Conservation (phyloP, 352 stramenopile genomes). For the Nothophytophthora sp. region DNA sequence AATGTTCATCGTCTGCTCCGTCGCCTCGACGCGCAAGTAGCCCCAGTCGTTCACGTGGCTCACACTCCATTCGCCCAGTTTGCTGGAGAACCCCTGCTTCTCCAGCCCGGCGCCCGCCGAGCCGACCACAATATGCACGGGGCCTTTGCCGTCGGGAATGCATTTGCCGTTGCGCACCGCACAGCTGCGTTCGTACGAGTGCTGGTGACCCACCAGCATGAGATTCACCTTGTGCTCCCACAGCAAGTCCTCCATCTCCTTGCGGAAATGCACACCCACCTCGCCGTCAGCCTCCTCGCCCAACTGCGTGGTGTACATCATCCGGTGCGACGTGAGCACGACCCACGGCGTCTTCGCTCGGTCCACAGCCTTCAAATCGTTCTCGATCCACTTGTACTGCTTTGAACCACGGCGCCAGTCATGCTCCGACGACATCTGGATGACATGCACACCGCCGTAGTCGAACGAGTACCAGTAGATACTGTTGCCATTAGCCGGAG, state of each 20-base stretch:
- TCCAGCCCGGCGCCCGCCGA: constrained; percentile 84
- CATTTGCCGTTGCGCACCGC: constrained; percentile 76
- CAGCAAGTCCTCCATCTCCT: constrained; percentile 91
- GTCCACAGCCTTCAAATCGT: constrained; percentile 83
- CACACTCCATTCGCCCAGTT: constrained; percentile 80
- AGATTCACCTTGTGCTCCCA: constrained; percentile 89
- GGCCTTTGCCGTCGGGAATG: constrained; percentile 59
- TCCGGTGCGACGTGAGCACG: constrained; percentile 90
- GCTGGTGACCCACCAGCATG: constrained; percentile 91
- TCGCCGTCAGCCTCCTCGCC: constrained; percentile 64
- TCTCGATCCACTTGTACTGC: constrained; percentile 91
- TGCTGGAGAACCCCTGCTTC: constrained; percentile 52
- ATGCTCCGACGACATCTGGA: constrained; percentile 93
- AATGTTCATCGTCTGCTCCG: constrained; percentile 62
- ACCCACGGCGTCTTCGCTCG: constrained; percentile 90
- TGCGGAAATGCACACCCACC: constrained; percentile 77
- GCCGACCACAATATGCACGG: constrained; percentile 88
- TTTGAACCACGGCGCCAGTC: constrained; percentile 81
- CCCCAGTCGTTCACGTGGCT: constrained; percentile 81
- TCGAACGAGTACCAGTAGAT: constrained; percentile 94
- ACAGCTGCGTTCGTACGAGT: constrained; percentile 92
- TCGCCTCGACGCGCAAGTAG: constrained; percentile 67
- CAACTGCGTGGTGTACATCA: constrained; percentile 89
- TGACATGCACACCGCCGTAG: constrained; percentile 87
- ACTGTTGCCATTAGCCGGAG: constrained; percentile 58